Evolutionary conservation across 129 eudicot genomes (phyloP).

Genomic region (Tagetes patula): DNA sequence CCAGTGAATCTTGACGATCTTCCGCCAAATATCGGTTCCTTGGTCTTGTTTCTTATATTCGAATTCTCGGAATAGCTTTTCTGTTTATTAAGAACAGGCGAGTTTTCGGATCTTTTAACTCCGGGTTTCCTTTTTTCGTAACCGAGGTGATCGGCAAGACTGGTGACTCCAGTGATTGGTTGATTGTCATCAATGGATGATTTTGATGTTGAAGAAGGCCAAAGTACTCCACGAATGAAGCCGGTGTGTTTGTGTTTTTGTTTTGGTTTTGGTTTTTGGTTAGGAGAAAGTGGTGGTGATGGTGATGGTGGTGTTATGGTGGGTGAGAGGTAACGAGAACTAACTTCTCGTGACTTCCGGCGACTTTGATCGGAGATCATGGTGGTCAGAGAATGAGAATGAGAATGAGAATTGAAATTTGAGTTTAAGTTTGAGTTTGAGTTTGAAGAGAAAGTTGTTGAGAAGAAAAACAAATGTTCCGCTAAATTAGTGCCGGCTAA

Average conservation of each 20-base stretch:
- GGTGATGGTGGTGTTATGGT: conserved; percentile 7
- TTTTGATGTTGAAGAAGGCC: conserved; percentile 48
- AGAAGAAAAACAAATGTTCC: conserved; percentile 36
- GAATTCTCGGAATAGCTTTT: conserved; percentile 46
- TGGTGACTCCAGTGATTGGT: conserved; percentile 28
- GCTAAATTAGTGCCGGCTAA: conserved; percentile 52
- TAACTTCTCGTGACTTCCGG: conserved; percentile 62
- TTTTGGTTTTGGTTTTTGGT: conserved; percentile 29
- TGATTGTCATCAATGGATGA: not conserved
- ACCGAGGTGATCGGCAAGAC: conserved; percentile 47
- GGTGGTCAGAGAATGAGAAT: not conserved
- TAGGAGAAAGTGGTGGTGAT: conserved; percentile 29
- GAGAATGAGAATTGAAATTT: too few relatives aligned
- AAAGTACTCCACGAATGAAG: conserved; percentile 48
- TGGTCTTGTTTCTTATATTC: conserved; percentile 6
- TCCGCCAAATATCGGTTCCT: conserved; percentile 53
- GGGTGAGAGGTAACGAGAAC: conserved; percentile 60
- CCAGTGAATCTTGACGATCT: conserved; percentile 49
- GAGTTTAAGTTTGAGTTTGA: not conserved
- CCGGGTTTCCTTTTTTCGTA: conserved; percentile 31
- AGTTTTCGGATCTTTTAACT: not conserved
- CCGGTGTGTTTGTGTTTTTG: conserved; percentile 47
- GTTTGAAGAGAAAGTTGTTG: conserved; percentile 17
- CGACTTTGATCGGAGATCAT: conserved; percentile 39
- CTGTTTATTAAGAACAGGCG: conserved; percentile 40